Percentiles rank a stretch among this genome's conserved stretches.
phyloP scores from a whole-genome alignment of 805 yeast species.

The Brettanomyces nanus region DNA sequence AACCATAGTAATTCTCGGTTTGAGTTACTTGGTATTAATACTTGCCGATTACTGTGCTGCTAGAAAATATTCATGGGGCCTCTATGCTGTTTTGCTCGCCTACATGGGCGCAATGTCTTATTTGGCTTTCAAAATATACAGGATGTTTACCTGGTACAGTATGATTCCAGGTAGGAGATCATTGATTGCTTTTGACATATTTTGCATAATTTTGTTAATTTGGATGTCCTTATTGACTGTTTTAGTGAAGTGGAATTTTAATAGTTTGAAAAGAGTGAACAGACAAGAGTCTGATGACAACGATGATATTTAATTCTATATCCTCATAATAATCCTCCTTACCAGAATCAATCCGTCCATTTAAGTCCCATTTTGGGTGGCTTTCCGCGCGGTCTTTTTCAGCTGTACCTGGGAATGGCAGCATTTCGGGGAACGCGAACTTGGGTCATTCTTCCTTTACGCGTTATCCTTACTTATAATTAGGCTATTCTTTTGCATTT shows the following conservation, averaged over 20 bases:
- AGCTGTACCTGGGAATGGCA: too few species aligned
- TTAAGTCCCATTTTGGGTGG: too few species aligned
- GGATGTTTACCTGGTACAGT: conserved; percentile 26
- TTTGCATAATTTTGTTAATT: conserved; percentile 25
- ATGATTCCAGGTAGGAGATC: conserved; percentile 34
- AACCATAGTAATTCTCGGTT: conserved; percentile 23
- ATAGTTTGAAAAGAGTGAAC: too few species aligned
- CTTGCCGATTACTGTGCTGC: conserved; percentile 32
- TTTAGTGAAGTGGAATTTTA: conserved; percentile 7
- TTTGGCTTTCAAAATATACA: conserved; percentile 31
- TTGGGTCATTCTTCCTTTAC: too few species aligned
- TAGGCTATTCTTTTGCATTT: too few species aligned
- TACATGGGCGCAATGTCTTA: conserved; percentile 32
- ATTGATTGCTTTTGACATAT: conserved; percentile 31
- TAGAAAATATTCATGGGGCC: conserved; percentile 21
- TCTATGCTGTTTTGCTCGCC: conserved; percentile 16
- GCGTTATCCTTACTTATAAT: too few species aligned
- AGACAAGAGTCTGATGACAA: conserved; percentile 11
- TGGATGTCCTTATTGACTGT: conserved; percentile 10
- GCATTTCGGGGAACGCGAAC: too few species aligned
- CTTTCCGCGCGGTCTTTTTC: too few species aligned
- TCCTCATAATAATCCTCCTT: too few species aligned
- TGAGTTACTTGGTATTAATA: conserved; percentile 19
- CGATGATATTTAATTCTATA: too few species aligned
- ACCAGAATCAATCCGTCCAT: too few species aligned